Evolutionary conservation across 805 yeast species (phyloP).

Genomic region (Zygotorulaspora chibaensis): DNA sequence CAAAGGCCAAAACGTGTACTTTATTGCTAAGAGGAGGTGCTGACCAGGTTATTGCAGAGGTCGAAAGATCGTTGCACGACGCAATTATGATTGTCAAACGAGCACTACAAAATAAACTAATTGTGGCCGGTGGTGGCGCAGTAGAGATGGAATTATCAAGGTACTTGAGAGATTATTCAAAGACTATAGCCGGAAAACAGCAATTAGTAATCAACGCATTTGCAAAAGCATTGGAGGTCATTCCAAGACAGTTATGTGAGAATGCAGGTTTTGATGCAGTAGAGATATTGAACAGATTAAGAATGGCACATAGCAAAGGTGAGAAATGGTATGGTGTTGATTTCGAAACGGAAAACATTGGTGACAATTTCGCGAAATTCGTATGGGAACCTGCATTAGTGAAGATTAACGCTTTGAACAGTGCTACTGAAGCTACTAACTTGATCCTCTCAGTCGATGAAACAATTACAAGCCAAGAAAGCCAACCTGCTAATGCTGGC

Average conservation of each 20-base stretch:
- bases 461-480: slow-evolving; percentile 73
- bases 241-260: slow-evolving; percentile 96
- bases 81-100: slow-evolving; percentile 98
- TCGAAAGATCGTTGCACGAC: slow-evolving; percentile 94
- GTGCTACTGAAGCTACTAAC: slow-evolving; percentile 96
- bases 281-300: slow-evolving; percentile 82
- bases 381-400: slow-evolving; percentile 99
- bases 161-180: slow-evolving; percentile 79
- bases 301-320: slow-evolving; percentile 93
- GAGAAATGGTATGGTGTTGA: slow-evolving; percentile 91
- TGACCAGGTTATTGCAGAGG: slow-evolving; percentile 96
- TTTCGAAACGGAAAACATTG: slow-evolving; percentile 76
- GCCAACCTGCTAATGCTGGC: slow-evolving; percentile 48
- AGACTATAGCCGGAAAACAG: slow-evolving; percentile 90
- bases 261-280: slow-evolving; percentile 99
- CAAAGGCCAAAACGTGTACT: slow-evolving; percentile 90
- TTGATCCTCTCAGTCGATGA: slow-evolving; percentile 93
- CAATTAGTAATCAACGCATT: slow-evolving; percentile 88
- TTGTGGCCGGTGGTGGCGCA: slow-evolving; percentile 99
- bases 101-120: slow-evolving; percentile 76
- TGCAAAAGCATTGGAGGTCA: slow-evolving; percentile 91
- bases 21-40: slow-evolving; percentile 95
- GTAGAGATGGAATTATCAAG: slow-evolving; percentile 95
- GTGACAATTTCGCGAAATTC: slow-evolving; percentile 77
- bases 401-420: slow-evolving; percentile 85